Evolutionary conservation across 2,329 filamentous ascomycete species (phyloP), one percentile per base, ranked within the genome.

Genomic region (Nannizziopsis barbatae): DNA sequence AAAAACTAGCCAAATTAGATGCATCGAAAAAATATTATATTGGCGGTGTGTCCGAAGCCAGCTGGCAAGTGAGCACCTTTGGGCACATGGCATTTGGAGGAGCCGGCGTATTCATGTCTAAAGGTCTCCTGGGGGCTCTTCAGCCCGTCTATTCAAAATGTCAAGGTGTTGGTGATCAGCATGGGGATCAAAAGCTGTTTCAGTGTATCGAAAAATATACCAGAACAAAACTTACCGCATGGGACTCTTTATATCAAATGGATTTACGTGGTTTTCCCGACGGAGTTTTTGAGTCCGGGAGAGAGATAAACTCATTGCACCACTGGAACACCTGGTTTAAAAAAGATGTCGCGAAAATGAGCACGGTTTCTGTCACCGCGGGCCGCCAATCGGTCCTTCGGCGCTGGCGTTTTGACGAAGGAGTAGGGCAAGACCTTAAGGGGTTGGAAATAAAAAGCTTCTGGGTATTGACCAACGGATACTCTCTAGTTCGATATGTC

Each of bases 311-410:
- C 48, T 64, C 65, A 38, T 58, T 70, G 45, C 67, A 70, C 56
- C 67, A 70, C 55, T 70, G 67, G 66, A 65, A 62, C 55, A 67
- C 63, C 36, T 70, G 67, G 67, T 69, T 68, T 53, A 62, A 56
- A 47, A 68, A 67, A 60, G 67, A 70, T 49, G 67, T 70, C 2
- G 64, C 69, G 31, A 67, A 67, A 57, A 70, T 70, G 66, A 64
- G 61, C 50, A 60, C 67, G 15, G 66, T 69, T 11, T 51, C 65
- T 15, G 65, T 65, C 17, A 64, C 62, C 27, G 66, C 66, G 1
- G 67, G 67, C 38, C 64, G 66, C 31, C 59, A 62, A 38, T 69
- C 66, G 2, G 62, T 70, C 31, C 60, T 70, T n/a, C 64, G 67
- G 40, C 65, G 67, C 50, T 70, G 67, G 66, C 61, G 67, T 40